Conservation (phyloP, 768 basidiomycete genomes). For the Atractiella rhizophila region DNA sequence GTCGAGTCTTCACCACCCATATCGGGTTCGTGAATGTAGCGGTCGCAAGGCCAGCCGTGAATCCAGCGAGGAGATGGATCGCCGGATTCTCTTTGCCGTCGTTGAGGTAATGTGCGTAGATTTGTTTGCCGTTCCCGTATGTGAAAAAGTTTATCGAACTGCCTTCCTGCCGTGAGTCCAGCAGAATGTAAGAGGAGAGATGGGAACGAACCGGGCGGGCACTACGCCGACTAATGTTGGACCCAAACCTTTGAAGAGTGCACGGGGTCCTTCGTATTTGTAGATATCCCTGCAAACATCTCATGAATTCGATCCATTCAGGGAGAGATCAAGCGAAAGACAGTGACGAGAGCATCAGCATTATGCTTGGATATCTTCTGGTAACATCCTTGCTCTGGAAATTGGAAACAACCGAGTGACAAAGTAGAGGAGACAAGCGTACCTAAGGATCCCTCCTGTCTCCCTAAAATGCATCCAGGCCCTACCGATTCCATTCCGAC, state of each 20-base stretch:
- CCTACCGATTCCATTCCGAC: conserved; percentile 22
- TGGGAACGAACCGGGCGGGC: conserved; percentile 38
- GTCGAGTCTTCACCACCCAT: conserved; percentile 93
- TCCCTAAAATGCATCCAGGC: conserved; percentile 87
- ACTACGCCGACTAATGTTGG: conserved; percentile 84
- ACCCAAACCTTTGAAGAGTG: conserved; percentile 80
- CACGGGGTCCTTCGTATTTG: conserved; percentile 57
- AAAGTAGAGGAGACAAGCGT: conserved; percentile 13
- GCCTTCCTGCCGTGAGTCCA: not conserved
- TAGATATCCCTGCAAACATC: conserved; percentile 45
- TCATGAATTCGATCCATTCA: no score
- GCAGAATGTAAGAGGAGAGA: not conserved
- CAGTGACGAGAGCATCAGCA: not conserved
- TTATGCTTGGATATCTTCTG: not conserved
- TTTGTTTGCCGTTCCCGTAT: conserved; percentile 83
- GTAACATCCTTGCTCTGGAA: not conserved
- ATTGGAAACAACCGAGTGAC: not conserved
- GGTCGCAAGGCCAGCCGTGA: conserved; percentile 59
- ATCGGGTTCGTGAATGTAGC: conserved; percentile 88
- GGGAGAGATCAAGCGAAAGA: no score
- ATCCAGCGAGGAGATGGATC: conserved; percentile 66
- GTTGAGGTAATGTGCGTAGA: conserved; percentile 56
- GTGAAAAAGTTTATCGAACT: conserved; percentile 87
- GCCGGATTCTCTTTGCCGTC: conserved; percentile 51
- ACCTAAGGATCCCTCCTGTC: conserved; percentile 74